Conservation (phyloP, 1,139 yeast genomes). For the Meyerozyma elateridarum region DNA sequence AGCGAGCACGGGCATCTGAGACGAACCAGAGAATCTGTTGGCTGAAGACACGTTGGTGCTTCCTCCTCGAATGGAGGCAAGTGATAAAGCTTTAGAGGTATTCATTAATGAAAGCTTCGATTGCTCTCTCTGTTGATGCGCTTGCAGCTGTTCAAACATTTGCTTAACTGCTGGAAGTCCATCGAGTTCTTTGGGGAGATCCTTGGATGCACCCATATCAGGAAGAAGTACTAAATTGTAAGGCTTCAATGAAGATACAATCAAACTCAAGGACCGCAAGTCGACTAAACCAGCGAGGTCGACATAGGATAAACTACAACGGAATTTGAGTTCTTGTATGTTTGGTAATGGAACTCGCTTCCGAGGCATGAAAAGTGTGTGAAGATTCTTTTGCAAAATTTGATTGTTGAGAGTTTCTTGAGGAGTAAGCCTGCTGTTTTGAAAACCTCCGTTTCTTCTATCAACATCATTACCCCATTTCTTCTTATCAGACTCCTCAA, state of each 20-base stretch:
- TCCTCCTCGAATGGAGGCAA: slow-evolving; percentile 3
- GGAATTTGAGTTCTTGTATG: slow-evolving; percentile 38
- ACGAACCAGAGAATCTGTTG: slow-evolving; percentile 1
- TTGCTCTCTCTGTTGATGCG: slow-evolving; percentile 25
- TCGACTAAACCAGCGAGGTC: slow-evolving; percentile 88
- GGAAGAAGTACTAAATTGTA: slow-evolving; percentile 59
- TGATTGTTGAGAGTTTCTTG: slow-evolving; percentile 43
- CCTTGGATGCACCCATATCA: slow-evolving; percentile 30
- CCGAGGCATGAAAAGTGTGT: slow-evolving; percentile 56
- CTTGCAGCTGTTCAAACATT: slow-evolving; percentile 28
- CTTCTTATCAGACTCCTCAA: slow-evolving; percentile 28
- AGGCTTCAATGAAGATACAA: slow-evolving; percentile 78
- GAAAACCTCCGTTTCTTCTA: slow-evolving; percentile 17
- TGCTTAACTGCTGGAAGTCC: slow-evolving; percentile 22
- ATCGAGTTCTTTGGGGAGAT: slow-evolving; percentile 9
- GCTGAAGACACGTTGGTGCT: neutral
- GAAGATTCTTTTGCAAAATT: slow-evolving; percentile 44
- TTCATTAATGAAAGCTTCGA: neutral
- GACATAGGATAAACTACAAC: slow-evolving; percentile 72
- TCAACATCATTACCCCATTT: slow-evolving; percentile 28
- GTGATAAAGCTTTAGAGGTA: neutral
- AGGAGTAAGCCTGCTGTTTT: slow-evolving; percentile 34
- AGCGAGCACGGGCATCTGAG: slow-evolving; percentile 1
- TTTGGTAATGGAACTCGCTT: slow-evolving; percentile 28
- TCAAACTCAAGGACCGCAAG: slow-evolving; percentile 72